Base-by-base conservation (phyloP, 768 basidiomycete species). In the Fistulinella prunicolor region DNA sequence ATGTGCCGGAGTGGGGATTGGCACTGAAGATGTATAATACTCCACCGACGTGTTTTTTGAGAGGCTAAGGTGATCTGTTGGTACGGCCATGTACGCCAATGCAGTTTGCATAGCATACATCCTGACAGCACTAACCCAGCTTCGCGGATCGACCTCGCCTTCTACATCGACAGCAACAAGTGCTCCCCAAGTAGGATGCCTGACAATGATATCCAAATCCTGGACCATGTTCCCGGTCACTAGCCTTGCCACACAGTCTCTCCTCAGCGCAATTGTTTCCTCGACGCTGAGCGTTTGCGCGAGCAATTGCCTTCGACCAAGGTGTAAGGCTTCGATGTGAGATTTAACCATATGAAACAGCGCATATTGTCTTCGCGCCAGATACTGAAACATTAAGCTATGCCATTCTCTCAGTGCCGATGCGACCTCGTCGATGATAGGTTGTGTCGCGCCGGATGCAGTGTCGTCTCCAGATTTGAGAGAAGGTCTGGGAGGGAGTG, bases 391-490 rank as follows among this genome's bases (percentile, higher is more conserved):
- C 79, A 97, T 86, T 43, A 93, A 73, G 29, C 81, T 80, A 60
- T 95, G 88, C 94, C 94, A 98, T 79, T 98, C 95, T 32, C 95
- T 83, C 37, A 98, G 72, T 0, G 95, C 94, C 8, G 92, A 95
- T 0, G 95, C 91, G 55, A 98, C 95, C 73, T 98, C 95, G 69
- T 98, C 95, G 42, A 98, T 83, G 62, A 98, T 86, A 9, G 95
- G 95, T 61, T 96, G 94, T 3, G 67, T 71, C 19, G 77, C 74
- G 9, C 95, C 95, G 0, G 86, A 85, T 4, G 80, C 77, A 2
- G 95, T 98, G 57, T 97, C 94, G 63, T 96, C 95, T 30, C 91
- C 92, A 9, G 92, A 90, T 54, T 94, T 94, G 40, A 97, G 78
- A n/a, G 88, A 90, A 6, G 95, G 95, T 37, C 96, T 81, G 3